Evolutionary conservation across 345 rosid species (phyloP).

Genomic region (Chamaenerion angustifolium): DNA sequence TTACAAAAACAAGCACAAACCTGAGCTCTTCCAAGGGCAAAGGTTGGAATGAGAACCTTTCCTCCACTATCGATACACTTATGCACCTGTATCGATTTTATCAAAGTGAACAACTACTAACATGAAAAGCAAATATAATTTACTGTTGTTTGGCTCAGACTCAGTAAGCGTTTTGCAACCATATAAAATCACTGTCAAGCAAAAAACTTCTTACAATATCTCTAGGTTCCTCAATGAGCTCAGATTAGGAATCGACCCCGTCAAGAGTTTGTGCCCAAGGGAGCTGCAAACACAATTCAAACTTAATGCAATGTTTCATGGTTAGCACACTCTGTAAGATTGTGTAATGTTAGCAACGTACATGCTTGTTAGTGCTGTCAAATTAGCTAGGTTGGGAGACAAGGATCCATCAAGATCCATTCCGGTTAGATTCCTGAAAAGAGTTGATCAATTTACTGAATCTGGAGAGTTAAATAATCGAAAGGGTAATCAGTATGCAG

Average conservation of each 20-base stretch:
- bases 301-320: neutral
- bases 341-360: conserved; percentile 20
- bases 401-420: conserved; percentile 62
- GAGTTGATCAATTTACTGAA: neutral
- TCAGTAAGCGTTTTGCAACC: no score
- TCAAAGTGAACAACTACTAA: no score
- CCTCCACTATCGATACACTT: no score
- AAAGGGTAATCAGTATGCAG: neutral
- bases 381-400: conserved; percentile 36
- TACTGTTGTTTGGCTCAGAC: no score
- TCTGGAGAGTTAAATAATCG: conserved; percentile 4
- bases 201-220: conserved; percentile 39
- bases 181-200: no score
- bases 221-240: conserved; percentile 37
- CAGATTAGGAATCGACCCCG: conserved; percentile 66
- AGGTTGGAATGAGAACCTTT: no score
- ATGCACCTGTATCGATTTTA: no score
- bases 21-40: no score
- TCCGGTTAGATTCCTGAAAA: conserved; percentile 55
- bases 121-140: no score
- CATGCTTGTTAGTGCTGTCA: conserved; percentile 75
- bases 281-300: conserved; percentile 26
- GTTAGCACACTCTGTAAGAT: neutral
- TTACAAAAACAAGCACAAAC: no score
- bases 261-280: conserved; percentile 61